Evolutionary conservation across 2,329 filamentous ascomycete species (phyloP).

Genomic region (Hymenoscyphus occultus): DNA sequence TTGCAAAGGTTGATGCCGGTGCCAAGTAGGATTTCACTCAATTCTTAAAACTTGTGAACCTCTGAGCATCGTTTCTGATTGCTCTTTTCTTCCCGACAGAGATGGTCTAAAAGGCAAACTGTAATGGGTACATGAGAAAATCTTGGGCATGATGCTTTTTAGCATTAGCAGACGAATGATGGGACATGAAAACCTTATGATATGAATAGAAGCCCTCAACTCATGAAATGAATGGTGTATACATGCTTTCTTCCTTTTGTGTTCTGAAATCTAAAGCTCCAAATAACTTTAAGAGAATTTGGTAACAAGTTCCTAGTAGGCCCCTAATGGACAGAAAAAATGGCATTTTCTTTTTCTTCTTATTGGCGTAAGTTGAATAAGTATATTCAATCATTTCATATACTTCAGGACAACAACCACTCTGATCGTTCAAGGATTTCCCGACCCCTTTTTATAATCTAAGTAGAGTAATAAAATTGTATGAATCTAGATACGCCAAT

Average conservation of each 20-base stretch:
- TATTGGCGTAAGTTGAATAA: too few species aligned
- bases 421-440: too few species aligned
- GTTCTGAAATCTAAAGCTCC: neutral
- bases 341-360: too few species aligned
- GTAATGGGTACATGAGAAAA: slow-evolving; percentile 21
- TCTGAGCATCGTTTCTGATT: slow-evolving; percentile 32
- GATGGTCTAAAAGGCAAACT: slow-evolving; percentile 35
- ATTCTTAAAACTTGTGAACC: slow-evolving; percentile 16
- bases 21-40: slow-evolving; percentile 33
- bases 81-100: slow-evolving; percentile 30
- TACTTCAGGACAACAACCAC: too few species aligned
- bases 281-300: neutral
- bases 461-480: too few species aligned
- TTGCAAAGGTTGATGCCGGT: slow-evolving; percentile 69
- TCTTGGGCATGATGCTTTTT: neutral
- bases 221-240: neutral
- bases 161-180: slow-evolving; percentile 9
- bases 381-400: too few species aligned
- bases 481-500: too few species aligned
- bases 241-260: neutral
- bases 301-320: too few species aligned
- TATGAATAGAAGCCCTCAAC: slow-evolving; percentile 14
- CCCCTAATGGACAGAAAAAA: too few species aligned
- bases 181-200: slow-evolving; percentile 20
- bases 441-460: too few species aligned